Conservation (phyloP, 1,139 yeast species). For the Candida albicans region DNA sequence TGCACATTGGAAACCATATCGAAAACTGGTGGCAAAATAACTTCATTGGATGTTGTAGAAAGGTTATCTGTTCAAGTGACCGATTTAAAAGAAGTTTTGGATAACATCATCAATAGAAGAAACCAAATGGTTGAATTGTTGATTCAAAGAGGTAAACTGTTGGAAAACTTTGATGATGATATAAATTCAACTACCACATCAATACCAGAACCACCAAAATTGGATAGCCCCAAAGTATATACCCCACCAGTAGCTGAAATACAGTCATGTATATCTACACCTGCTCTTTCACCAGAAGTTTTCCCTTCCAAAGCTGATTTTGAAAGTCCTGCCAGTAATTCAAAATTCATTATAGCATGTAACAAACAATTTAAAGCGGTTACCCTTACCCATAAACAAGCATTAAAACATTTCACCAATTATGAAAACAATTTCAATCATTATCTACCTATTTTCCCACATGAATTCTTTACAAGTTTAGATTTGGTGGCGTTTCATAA, state of each 20-base stretch:
- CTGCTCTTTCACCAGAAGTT: conserved; percentile 11
- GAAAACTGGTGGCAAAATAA: conserved; percentile 26
- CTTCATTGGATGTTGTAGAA: conserved; percentile 31
- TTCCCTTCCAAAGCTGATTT: conserved; percentile 1
- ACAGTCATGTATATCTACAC: conserved; percentile 30
- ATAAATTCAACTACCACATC: not conserved
- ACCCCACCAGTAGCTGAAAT: conserved; percentile 31
- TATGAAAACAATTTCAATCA: conserved; percentile 35
- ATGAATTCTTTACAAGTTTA: conserved; percentile 31
- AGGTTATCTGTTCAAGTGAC: conserved; percentile 30
- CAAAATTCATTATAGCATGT: conserved; percentile 10
- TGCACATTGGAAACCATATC: conserved; percentile 52
- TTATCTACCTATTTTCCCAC: conserved; percentile 44
- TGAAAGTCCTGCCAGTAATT: conserved; percentile 3
- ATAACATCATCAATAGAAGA: conserved; percentile 22
- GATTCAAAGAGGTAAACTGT: conserved; percentile 19
- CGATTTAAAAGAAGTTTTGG: conserved; percentile 17
- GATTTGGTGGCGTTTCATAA: conserved; percentile 22
- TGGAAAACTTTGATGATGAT: conserved; percentile 6
- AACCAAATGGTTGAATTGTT: conserved; percentile 25
- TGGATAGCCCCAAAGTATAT: not conserved
- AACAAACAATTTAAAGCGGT: conserved; percentile 19
- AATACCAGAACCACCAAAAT: conserved; percentile 6
- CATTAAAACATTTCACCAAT: conserved; percentile 28
- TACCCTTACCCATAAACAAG: conserved; percentile 29